Evolutionary conservation across 345 rosid genomes (phyloP), one percentile per base, ranked within the genome.

Genomic region (Viola odorata): DNA sequence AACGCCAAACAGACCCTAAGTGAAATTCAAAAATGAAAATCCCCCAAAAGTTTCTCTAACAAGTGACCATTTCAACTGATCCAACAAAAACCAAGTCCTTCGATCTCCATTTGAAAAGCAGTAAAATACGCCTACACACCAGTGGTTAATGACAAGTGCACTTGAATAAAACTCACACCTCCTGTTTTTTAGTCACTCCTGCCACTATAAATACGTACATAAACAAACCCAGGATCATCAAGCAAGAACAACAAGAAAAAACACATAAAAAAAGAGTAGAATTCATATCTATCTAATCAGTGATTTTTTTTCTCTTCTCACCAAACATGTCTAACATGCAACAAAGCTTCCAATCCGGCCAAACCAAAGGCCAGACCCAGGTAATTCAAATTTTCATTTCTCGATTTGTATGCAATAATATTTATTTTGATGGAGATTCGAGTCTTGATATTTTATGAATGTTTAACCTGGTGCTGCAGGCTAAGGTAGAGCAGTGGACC

Each of bases 291-390:
- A 42, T 4, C 50, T 47, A 12, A 10, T 11, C 50, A n/a, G 5
- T 9, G 2, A 47, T 3, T 47, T 4, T 10, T 9, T n/a, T 6
- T 13, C 4, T 37, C 4, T 12, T 12, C 32, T 17, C 41, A 15
- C 0, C 11, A 7, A 16, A 15, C n/a, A 57, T 66, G 69, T 51
- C 69, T 8, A 51, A 44, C 70, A 41, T 44, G 58, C 64, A 67
- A 50, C 64, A 58, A 57, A 57, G 41, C 51, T 50, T 57, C 44
- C 12, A 50, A 1, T 63, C 69, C 10, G 69, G 69, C 41, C 50
- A 66, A 57, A 52, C 58, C 69, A 50, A 40, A 8, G 69, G 57
- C 51, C 16, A 41, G 15, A 12, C 57, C 16, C 63, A 66, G 50
- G 69, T 45, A 41, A 4, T 11, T 40, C 1, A 12, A 5, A 4